phyloP scores from a whole-genome alignment of 2,329 filamentous ascomycete genomes.

The Pseudomassariella vexata region DNA sequence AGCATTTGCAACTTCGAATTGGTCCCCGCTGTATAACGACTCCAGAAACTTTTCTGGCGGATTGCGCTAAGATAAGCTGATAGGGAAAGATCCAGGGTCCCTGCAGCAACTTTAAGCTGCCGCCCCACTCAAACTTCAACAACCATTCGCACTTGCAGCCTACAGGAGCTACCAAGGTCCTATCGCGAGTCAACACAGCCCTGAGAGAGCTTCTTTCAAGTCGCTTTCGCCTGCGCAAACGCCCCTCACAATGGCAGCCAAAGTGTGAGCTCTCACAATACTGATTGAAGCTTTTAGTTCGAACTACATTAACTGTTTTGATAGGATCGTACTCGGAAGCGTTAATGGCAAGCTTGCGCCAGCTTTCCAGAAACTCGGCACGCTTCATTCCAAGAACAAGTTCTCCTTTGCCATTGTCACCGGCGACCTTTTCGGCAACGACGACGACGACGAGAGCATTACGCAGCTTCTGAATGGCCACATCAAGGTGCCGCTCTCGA shows the following conservation, averaged over 20 bases:
- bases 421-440: slow-evolving; percentile 72
- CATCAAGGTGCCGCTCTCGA: slow-evolving; percentile 71
- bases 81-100: too few relatives aligned
- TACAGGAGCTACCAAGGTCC: too few relatives aligned
- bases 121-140: too few relatives aligned
- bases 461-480: slow-evolving; percentile 64
- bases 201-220: not conserved
- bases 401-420: slow-evolving; percentile 82
- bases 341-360: slow-evolving; percentile 72
- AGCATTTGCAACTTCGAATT: too few relatives aligned
- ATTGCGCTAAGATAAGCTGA: too few relatives aligned
- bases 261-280: slow-evolving; percentile 44
- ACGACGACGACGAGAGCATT: slow-evolving; percentile 53
- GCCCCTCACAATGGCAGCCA: slow-evolving; percentile 35
- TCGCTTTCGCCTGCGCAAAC: slow-evolving; percentile 1
- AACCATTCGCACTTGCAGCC: too few relatives aligned
- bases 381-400: slow-evolving; percentile 78
- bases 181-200: too few relatives aligned
- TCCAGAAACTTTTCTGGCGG: too few relatives aligned
- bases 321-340: slow-evolving; percentile 76
- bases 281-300: not conserved
- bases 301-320: too few relatives aligned
- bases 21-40: too few relatives aligned
- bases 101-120: too few relatives aligned
- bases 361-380: slow-evolving; percentile 73